Evolutionary conservation across 1,139 yeast genomes (phyloP), one percentile per base, ranked within the genome.

Genomic region (Taiozyma sp.): DNA sequence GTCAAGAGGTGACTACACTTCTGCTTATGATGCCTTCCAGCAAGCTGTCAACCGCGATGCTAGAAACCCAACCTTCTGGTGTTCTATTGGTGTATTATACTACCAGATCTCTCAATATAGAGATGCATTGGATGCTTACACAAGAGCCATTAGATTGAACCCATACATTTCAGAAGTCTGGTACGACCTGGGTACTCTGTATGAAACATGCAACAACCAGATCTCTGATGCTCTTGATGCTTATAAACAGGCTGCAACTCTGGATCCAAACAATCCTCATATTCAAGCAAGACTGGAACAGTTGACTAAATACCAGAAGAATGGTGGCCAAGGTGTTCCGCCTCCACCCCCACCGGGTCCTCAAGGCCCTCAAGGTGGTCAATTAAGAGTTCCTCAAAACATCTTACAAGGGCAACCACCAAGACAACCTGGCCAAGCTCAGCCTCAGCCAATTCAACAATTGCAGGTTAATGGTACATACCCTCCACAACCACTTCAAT

Each of bases 31-130:
- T 67, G 96, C 98, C 0, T 93, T 93, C 79, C 99, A 93, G 72
- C 98, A 92, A 68, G 99, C 99, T 8, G 99, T 93, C 51, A 93
- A 93, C 69, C 81, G 97, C 55, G 99, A 93, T 68, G 87, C 96
- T 34, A 80, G 97, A 66, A 93, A 93, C 68, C 98, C 99, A 52
- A 93, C 97, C 2, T 93, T 93, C 73, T 93, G 99, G 99, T 93
- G 99, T 69, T 90, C 97, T 32, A 93, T 93, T 65, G 99, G 99
- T 67, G 98, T 93, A 12, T 77, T 93, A 55, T 93, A 93, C 72
- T 93, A 92, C 70, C 97, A 93, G 70, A 92, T 93, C 55, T 84
- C 95, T 51, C 99, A 93, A 71, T 93, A 89, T 72, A 80, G 97
- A 52, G 99, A 93, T 67, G 99, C 99, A 6, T 77, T 93, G 58